Conservation (phyloP, 2,329 filamentous ascomycete species). For the Botryotinia narcissicola region DNA sequence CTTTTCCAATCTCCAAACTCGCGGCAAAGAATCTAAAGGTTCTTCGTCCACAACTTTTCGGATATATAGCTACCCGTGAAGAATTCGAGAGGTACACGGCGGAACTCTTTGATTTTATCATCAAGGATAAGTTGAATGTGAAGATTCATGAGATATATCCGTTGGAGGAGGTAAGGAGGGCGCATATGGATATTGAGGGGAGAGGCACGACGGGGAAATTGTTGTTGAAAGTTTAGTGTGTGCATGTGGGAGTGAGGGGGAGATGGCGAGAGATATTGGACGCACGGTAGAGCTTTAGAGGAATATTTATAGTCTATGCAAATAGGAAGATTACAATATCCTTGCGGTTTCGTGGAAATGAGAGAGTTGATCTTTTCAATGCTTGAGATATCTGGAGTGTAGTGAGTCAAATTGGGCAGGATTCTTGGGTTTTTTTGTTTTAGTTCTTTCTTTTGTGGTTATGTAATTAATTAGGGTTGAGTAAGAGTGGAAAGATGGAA, state of each 20-base stretch:
- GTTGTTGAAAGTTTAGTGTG: slow-evolving; percentile 58
- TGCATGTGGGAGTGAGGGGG: neutral
- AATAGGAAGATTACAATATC: neutral
- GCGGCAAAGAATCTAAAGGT: slow-evolving; percentile 74
- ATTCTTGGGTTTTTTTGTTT: neutral
- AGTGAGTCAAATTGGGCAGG: neutral
- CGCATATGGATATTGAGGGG: slow-evolving; percentile 76
- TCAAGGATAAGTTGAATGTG: slow-evolving; percentile 66
- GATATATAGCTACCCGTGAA: slow-evolving; percentile 66
- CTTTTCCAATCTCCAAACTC: slow-evolving; percentile 56
- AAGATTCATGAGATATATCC: slow-evolving; percentile 76
- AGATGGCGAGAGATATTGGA: too few relatives aligned
- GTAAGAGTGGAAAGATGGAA: too few relatives aligned
- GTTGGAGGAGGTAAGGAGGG: slow-evolving; percentile 67
- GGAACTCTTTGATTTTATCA: slow-evolving; percentile 72
- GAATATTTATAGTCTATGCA: neutral
- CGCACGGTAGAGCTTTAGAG: neutral
- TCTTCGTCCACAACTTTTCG: slow-evolving; percentile 68
- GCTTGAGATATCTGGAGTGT: neutral
- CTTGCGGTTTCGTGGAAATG: fast-evolving
- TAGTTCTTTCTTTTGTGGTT: too few relatives aligned
- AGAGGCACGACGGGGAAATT: slow-evolving; percentile 83
- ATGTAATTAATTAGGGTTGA: too few relatives aligned
- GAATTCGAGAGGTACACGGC: slow-evolving; percentile 68
- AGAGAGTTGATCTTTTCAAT: neutral